Evolutionary conservation across 345 rosid genomes (phyloP).

Genomic region (Boechera retrofracta): DNA sequence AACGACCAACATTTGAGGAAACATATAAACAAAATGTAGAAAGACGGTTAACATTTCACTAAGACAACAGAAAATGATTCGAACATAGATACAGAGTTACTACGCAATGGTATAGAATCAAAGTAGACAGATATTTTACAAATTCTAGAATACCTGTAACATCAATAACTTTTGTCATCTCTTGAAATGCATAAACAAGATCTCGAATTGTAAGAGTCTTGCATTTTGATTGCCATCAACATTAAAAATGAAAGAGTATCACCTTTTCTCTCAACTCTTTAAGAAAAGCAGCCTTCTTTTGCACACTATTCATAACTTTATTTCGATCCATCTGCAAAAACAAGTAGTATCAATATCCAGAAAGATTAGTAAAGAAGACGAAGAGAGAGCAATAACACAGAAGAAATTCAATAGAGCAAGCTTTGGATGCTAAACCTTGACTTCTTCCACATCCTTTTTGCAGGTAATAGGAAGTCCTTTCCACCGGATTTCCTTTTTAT

Average conservation of each 20-base stretch:
- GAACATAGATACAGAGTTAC: neutral
- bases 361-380: slow-evolving; percentile 2
- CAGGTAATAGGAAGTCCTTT: slow-evolving; percentile 52
- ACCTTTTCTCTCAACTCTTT: slow-evolving; percentile 57
- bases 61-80: slow-evolving; percentile 28
- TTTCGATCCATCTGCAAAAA: slow-evolving; percentile 39
- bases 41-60: neutral
- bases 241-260: slow-evolving; percentile 13
- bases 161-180: neutral
- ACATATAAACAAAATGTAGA: slow-evolving; percentile 10
- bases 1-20: neutral
- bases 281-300: slow-evolving; percentile 50
- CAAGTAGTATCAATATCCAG: slow-evolving; percentile 5
- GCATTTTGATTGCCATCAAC: neutral
- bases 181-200: slow-evolving; percentile 20
- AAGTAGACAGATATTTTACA: slow-evolving; percentile 1
- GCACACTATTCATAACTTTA: slow-evolving; percentile 41
- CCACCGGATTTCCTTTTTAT: slow-evolving; percentile 57
- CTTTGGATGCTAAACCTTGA: slow-evolving; percentile 43
- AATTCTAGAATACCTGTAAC: neutral
- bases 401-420: neutral
- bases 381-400: neutral
- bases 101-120: neutral
- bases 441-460: slow-evolving; percentile 49
- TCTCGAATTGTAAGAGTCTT: neutral